Conservation (phyloP, 306 rosid genomes). For the Crotalaria pallida region DNA sequence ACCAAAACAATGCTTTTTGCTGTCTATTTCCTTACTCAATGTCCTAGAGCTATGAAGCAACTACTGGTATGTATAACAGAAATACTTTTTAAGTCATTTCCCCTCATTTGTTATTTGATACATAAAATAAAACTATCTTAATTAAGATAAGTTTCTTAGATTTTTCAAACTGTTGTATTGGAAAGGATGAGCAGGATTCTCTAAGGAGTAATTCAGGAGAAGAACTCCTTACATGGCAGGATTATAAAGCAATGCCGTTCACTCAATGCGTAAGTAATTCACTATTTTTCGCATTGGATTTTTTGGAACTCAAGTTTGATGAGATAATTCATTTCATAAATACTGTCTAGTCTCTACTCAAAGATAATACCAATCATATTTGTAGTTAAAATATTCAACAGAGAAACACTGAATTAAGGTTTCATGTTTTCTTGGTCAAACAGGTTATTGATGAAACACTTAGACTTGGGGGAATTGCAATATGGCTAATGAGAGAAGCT, state of each 20-base stretch:
- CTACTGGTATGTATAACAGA: constrained; percentile 47
- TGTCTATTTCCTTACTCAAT: constrained; percentile 74
- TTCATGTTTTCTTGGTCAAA: neutral
- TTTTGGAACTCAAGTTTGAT: constrained; percentile 4
- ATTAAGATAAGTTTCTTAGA: neutral
- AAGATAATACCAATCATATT: neutral
- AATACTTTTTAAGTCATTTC: neutral
- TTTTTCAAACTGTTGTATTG: constrained; percentile 7
- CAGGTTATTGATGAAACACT: constrained; percentile 94
- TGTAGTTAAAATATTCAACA: neutral
- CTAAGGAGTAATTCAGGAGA: constrained; percentile 39
- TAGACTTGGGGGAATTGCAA: constrained; percentile 87
- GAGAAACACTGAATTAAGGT: neutral
- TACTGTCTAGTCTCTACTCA: neutral
- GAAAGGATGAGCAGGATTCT: constrained; percentile 74
- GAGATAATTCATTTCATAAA: constrained; percentile 5
- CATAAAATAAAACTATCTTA: neutral
- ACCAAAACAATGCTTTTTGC: constrained; percentile 96
- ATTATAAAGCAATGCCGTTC: constrained; percentile 80
- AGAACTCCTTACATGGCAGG: constrained; percentile 71
- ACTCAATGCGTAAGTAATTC: constrained; percentile 76
- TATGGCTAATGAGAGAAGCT: constrained; percentile 94
- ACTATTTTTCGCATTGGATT: neutral
- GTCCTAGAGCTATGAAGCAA: constrained; percentile 67
- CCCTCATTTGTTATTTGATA: neutral